Evolutionary conservation across 1,284 basidiomycete species (phyloP).

Genomic region (Melanopsichium pennsylvanicum): DNA sequence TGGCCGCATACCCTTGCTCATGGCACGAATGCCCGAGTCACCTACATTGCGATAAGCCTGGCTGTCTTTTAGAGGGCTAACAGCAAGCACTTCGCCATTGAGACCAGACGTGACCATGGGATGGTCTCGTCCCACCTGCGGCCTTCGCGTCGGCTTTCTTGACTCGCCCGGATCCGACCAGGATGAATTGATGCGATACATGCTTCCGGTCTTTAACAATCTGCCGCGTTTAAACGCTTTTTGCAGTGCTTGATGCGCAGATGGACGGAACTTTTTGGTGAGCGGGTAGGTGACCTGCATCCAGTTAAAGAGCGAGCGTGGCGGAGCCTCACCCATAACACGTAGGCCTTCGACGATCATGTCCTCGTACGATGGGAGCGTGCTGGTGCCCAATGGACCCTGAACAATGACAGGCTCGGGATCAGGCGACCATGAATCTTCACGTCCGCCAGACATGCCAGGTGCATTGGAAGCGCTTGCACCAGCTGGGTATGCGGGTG

Average conservation of each 20-base stretch:
- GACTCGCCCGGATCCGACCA: conserved; percentile 54
- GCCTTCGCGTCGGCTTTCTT: conserved; percentile 51
- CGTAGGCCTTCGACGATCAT: conserved; percentile 60
- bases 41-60: conserved; percentile 52
- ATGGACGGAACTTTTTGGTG: conserved; percentile 63
- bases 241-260: conserved; percentile 62
- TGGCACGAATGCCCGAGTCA: conserved; percentile 18
- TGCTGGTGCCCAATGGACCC: conserved; percentile 47
- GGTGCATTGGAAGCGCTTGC: background rate
- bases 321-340: conserved; percentile 52
- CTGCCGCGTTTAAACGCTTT: conserved; percentile 63
- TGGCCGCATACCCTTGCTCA: conserved; percentile 28
- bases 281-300: conserved; percentile 61
- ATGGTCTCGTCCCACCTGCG: conserved; percentile 54
- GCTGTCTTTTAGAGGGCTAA: conserved; percentile 52
- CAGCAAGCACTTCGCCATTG: conserved; percentile 52
- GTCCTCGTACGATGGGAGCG: conserved; percentile 59
- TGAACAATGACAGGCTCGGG: conserved; percentile 42
- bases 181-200: conserved; percentile 60
- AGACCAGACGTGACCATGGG: conserved; percentile 57
- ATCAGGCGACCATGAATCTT: conserved; percentile 32
- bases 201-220: conserved; percentile 57
- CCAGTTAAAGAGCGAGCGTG: conserved; percentile 57
- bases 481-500: conserved; percentile 15
- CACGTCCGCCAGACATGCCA: background rate